Evolutionary conservation across 441 rosid species (phyloP), one percentile per base, ranked within the genome.

Genomic region (Populus tomentosa): DNA sequence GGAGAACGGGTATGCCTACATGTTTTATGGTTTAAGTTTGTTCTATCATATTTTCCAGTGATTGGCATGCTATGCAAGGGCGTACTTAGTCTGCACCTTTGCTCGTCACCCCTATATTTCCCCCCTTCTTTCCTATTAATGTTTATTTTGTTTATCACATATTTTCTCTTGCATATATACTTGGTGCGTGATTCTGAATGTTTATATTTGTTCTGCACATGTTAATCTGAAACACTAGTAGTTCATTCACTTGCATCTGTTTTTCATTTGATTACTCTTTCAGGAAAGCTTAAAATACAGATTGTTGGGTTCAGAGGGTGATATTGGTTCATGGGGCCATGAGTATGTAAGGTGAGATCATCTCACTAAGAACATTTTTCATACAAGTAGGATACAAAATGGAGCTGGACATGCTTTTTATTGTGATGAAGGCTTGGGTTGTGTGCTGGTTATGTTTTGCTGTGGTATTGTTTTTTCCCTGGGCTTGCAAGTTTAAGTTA

Each of bases 251-350:
- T 2, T 10, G 38, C 10, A 14, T 14, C 8, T 28, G 68, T 79
- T 71, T 80, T 71, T 73, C 20, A 13, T 82, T 71, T 81, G 77
- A 70, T 73, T 70, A 16, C 38, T 30, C 11, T 68, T 72, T 82
- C 89, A 96, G 98, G 99, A 94, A 88, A 94, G 99, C 88, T 90
- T 96, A 78, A 88, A 87, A 78, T 96, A 88, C 87, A 87, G 97
- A 88, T 86, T 96, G 84, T 62, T 86, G 84, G 98, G 98, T 77
- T 86, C 98, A n/a, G 95, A 86, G 82, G 92, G 94, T 79, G 99
- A 96, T 80, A 91, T 94, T 53, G 98, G 98, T 81, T 93, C 95
- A 0, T 96, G 98, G 98, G 99, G 99, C 74, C 98, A 94, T 76
- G 99, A 93, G 81, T 96, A 96, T 87, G 99, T 96, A 69, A 91